These are phyloP conservation scores for Cyclotella kingstonii DNA, from an alignment of 108 stramenopile genomes.

Conservation along the genomic window DNA sequence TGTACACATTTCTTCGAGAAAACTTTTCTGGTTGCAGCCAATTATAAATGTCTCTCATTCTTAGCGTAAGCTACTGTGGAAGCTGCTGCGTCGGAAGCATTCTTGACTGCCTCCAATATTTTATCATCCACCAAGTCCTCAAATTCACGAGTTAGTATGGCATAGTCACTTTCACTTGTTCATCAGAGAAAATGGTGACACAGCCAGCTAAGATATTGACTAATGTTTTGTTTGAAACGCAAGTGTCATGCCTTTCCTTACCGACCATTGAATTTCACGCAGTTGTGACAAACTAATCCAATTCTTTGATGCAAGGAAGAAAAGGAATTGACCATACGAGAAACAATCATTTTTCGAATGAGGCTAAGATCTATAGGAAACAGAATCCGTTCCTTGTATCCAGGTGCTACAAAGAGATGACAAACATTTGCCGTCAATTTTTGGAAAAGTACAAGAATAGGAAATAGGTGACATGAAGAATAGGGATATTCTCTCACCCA, in stretches of 20 bases:
- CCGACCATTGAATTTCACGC: slow-evolving; percentile 69
- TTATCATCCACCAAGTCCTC: slow-evolving; percentile 56
- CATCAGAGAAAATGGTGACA: neutral
- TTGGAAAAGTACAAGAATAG: neutral
- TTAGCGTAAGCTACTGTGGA: neutral
- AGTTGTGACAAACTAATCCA: slow-evolving; percentile 79
- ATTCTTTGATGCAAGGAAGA: slow-evolving; percentile 53
- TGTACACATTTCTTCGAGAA: too few species aligned
- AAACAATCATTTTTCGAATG: slow-evolving; percentile 71
- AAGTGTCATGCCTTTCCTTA: neutral
- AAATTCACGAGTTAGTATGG: slow-evolving; percentile 71
- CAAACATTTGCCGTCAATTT: neutral
- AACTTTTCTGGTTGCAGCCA: too few species aligned
- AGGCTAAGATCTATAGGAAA: slow-evolving; percentile 80
- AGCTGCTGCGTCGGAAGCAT: slow-evolving; percentile 10
- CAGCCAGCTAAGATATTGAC: neutral
- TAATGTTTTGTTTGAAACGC: neutral
- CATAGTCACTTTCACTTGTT: slow-evolving; percentile 72
- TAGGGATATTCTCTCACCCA: slow-evolving; percentile 27
- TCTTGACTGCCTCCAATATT: slow-evolving; percentile 33
- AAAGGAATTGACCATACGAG: slow-evolving; percentile 53
- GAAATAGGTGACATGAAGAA: neutral
- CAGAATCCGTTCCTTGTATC: slow-evolving; percentile 69
- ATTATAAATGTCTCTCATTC: too few species aligned
- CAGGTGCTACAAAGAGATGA: slow-evolving; percentile 52